Base-by-base conservation (phyloP, 31 red algal genomes). In the Porphyra umbilicalis region DNA sequence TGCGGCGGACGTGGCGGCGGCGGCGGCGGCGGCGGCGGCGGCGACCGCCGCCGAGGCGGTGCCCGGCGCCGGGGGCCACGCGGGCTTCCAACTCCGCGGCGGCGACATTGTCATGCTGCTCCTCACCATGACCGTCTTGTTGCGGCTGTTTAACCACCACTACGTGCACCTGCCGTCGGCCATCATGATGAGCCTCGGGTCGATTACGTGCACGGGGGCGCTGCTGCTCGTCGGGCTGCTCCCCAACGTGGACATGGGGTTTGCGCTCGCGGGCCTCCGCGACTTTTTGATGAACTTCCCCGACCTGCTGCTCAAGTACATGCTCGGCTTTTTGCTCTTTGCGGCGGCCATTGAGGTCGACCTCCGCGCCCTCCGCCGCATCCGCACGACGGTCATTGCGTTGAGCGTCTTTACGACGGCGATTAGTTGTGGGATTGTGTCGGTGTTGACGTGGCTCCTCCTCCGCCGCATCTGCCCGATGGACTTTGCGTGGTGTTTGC, bases 301-400 rank as follows among this genome's bases (percentile, higher is more conserved):
- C 11, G 95, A 97, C 35, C 75, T 99, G n/a, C 36, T 99, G 76
- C 90, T 99, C 79, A 87, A 93, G 35, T 99, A 93, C 81, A 89
- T 95, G 89, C 86, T 99, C 39, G 97, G 97, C 15, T 99, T 95
- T 79, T 77, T 99, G 15, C 82, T 99, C 6, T 99, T 99, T 78
- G 92, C 97, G 36, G 90, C 91, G 29, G 97, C 97, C 25, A 95
- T 99, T 35, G 93, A 99, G 81, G 88, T 95, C 33, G 93, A 99
- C 88, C 81, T 99, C 10, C 89, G 93, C 76, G 89, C 87, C 35
- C 83, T 99, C 31, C 83, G 89, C 74, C 83, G 97, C 39, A 94
- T 94, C 77, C 83, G 84, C 76, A 78, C 85, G 77, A 97, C 95
- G 32, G 88, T 93, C 38, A 30, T 97, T 25, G 89, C 91, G 10